These are phyloP conservation scores for Plasmodium ovale DNA, from an alignment of 169 alveolate genomes.

Conservation along the genomic window DNA sequence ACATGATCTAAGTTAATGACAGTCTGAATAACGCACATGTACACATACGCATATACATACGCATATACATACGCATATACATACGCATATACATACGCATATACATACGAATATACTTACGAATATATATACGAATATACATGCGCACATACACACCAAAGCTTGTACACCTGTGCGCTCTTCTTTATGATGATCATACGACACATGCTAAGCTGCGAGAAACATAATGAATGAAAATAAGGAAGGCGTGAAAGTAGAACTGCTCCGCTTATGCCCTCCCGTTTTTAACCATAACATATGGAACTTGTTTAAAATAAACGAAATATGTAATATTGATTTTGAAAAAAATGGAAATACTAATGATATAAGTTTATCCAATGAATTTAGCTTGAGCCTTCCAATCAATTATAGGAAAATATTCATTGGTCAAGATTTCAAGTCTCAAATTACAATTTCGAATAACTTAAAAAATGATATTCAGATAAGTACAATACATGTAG, in stretches of 20 bases:
- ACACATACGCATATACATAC: no score
- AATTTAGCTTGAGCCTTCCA: constrained; percentile 58
- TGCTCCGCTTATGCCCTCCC: constrained; percentile 61
- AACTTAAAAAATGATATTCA: constrained; percentile 60
- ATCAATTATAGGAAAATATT: constrained; percentile 48
- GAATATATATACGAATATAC: not conserved
- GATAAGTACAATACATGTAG: constrained; percentile 35
- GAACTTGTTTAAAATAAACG: constrained; percentile 50
- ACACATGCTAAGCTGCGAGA: not conserved
- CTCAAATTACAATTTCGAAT: constrained; percentile 48
- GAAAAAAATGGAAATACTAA: constrained; percentile 21
- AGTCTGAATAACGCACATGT: no score
- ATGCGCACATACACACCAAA: constrained; percentile 4
- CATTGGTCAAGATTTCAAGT: constrained; percentile 39
- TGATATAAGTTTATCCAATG: constrained; percentile 44
- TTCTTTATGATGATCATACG: not conserved
- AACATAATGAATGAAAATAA: constrained; percentile 54
- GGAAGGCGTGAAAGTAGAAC: constrained; percentile 61
- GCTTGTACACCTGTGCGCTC: no score
- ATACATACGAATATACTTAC: no score
- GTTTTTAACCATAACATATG: constrained; percentile 32
- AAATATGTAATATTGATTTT: constrained; percentile 26
- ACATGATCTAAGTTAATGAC: no score
- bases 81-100: no score
- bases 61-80: no score